phyloP scores from a whole-genome alignment of 2,329 filamentous ascomycete species.

The Zymoseptoria pseudotritici region DNA sequence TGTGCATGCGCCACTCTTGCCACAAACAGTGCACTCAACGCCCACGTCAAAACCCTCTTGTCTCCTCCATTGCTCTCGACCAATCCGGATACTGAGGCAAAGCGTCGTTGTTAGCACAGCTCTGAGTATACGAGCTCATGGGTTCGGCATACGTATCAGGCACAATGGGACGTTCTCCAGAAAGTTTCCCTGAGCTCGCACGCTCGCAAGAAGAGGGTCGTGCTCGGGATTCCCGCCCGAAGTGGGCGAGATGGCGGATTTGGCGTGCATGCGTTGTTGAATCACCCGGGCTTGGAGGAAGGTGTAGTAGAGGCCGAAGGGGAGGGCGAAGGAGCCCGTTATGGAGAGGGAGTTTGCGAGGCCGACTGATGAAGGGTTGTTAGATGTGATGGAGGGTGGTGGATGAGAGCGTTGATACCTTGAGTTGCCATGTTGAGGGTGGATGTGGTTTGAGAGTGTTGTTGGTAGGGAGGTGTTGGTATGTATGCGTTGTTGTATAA shows the following conservation, averaged over 20 bases:
- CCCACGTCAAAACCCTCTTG: conserved; percentile 5
- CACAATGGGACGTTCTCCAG: conserved; percentile 14
- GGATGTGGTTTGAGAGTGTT: no score
- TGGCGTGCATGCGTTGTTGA: conserved; percentile 5
- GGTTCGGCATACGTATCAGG: neutral
- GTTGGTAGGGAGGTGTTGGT: no score
- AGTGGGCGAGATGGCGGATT: conserved; percentile 4
- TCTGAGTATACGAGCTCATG: no score
- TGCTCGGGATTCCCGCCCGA: neutral
- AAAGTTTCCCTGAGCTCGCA: conserved; percentile 13
- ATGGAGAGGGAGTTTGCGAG: conserved; percentile 8
- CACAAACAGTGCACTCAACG: conserved; percentile 4
- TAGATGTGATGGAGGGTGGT: neutral
- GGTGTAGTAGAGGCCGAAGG: conserved; percentile 13
- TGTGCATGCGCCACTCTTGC: conserved; percentile 10
- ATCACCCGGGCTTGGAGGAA: conserved; percentile 12
- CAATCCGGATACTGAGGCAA: neutral
- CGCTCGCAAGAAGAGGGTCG: conserved; percentile 6
- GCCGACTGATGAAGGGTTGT: conserved; percentile 32
- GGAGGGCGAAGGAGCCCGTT: conserved; percentile 12
- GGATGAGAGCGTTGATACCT: no score
- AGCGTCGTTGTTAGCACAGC: no score
- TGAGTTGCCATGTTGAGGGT: no score
- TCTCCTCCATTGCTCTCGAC: conserved; percentile 9
- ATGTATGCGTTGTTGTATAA: no score